Conservation (phyloP, 257 asterid genomes). For the Primulina huaijiensis region DNA sequence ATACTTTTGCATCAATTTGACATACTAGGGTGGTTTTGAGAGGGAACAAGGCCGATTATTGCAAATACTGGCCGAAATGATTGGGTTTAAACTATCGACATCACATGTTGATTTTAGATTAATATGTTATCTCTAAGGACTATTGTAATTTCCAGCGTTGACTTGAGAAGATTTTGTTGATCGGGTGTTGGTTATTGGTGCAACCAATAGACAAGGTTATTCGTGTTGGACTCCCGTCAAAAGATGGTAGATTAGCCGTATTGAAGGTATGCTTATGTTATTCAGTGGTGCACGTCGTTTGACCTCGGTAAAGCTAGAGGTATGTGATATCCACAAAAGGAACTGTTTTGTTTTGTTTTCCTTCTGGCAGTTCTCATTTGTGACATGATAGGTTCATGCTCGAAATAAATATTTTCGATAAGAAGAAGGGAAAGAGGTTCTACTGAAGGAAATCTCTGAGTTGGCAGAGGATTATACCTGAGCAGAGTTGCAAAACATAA, state of each 20-base stretch:
- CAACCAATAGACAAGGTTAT: slow-evolving; percentile 94
- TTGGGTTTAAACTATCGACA: slow-evolving; percentile 90
- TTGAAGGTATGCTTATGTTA: slow-evolving; percentile 57
- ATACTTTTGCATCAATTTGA: slow-evolving; percentile 24
- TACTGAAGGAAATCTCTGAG: slow-evolving; percentile 84
- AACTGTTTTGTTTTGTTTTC: background rate
- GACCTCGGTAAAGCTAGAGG: slow-evolving; percentile 1
- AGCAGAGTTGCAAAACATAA: slow-evolving; percentile 92
- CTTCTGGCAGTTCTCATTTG: slow-evolving; percentile 25
- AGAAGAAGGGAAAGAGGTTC: slow-evolving; percentile 82
- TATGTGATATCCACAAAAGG: slow-evolving; percentile 6
- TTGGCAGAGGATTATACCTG: slow-evolving; percentile 90
- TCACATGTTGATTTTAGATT: slow-evolving; percentile 58
- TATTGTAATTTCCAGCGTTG: slow-evolving; percentile 1
- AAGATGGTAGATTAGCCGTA: slow-evolving; percentile 93
- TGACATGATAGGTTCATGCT: slow-evolving; percentile 78
- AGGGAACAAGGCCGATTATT: slow-evolving; percentile 99
- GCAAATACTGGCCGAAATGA: slow-evolving; percentile 97
- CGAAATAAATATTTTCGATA: slow-evolving; percentile 89
- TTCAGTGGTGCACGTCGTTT: slow-evolving; percentile 14
- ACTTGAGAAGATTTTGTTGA: slow-evolving; percentile 21
- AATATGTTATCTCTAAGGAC: slow-evolving; percentile 17
- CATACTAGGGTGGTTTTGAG: slow-evolving; percentile 92
- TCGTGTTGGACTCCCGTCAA: slow-evolving; percentile 95
- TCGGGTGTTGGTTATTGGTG: slow-evolving; percentile 95